Percentiles rank a stretch among this genome's conserved stretches.
Conservation (phyloP, 2,329 filamentous ascomycete species). For the Hymenoscyphus occultus region DNA sequence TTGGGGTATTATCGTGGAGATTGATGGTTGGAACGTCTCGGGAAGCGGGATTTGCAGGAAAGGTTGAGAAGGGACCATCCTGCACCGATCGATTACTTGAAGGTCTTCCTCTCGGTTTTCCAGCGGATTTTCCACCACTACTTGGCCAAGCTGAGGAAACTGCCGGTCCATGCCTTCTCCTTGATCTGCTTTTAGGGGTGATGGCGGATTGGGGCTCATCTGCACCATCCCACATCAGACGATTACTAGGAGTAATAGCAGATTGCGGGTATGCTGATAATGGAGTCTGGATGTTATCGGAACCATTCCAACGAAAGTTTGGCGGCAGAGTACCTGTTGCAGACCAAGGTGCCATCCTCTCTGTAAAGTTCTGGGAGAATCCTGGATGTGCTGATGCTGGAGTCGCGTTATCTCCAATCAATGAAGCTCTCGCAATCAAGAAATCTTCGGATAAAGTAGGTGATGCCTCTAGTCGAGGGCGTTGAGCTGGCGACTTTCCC, state of each 20-base stretch:
- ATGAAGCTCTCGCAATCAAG: conserved; percentile 33
- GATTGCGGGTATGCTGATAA: conserved; percentile 73
- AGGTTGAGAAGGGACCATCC: conserved; percentile 67
- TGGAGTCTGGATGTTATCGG: conserved; percentile 57
- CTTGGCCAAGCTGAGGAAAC: conserved; percentile 89
- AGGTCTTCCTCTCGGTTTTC: conserved; percentile 76
- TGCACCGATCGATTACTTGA: conserved; percentile 67
- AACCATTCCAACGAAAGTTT: conserved; percentile 39
- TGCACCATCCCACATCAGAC: conserved; percentile 40
- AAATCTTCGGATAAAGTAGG: conserved; percentile 44
- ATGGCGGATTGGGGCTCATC: conserved; percentile 70
- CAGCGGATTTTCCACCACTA: conserved; percentile 56
- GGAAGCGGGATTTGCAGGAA: conserved; percentile 57
- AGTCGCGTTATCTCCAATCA: conserved; percentile 37
- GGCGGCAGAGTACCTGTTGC: conserved; percentile 29
- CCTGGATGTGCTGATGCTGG: conserved; percentile 42
- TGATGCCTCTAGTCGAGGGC: conserved; percentile 56
- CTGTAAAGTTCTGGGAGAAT: conserved; percentile 27
- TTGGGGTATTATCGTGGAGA: conserved; percentile 41
- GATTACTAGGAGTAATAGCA: conserved; percentile 65
- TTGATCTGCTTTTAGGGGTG: conserved; percentile 57
- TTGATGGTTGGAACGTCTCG: conserved; percentile 47
- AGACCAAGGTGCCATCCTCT: conserved; percentile 32
- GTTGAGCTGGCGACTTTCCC: conserved; percentile 52
- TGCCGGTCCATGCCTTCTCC: conserved; percentile 74